Evolutionary conservation across 495 filamentous ascomycete species (phyloP).

Genomic region (Polyplosphaeria fusca): DNA sequence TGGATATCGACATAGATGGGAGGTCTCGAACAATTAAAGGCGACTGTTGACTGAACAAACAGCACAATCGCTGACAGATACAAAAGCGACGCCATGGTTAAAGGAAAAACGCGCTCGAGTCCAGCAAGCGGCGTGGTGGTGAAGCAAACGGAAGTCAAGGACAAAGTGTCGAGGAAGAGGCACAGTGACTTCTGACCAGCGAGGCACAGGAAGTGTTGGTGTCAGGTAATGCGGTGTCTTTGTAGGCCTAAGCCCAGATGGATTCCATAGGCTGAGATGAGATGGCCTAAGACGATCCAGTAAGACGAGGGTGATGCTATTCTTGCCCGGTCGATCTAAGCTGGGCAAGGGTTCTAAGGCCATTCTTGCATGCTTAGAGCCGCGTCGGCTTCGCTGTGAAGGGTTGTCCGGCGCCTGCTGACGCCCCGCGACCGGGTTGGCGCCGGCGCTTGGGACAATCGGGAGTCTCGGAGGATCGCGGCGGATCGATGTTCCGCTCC

Average conservation of each 20-base stretch:
- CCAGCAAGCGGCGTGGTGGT: conserved; percentile 10
- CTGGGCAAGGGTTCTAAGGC: not conserved
- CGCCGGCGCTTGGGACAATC: conserved; percentile 17
- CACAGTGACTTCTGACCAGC: conserved; percentile 19
- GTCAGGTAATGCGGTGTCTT: conserved; percentile 22
- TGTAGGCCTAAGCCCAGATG: conserved; percentile 19
- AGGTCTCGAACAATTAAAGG: conserved; percentile 38
- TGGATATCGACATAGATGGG: conserved; percentile 43
- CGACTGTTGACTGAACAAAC: conserved; percentile 33
- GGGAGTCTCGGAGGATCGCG: conserved; percentile 2
- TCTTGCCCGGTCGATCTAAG: conserved; percentile 7
- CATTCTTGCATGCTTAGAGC: conserved; percentile 14
- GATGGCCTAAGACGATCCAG: conserved; percentile 11
- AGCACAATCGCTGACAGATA: conserved; percentile 34
- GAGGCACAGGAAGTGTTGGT: conserved; percentile 19
- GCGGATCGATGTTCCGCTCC: conserved; percentile 14
- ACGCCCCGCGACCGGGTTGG: conserved; percentile 24
- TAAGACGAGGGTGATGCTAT: conserved; percentile 29
- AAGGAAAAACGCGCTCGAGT: conserved; percentile 8
- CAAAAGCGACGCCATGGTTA: conserved; percentile 24
- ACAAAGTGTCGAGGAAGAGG: conserved; percentile 20
- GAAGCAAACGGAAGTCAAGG: conserved; percentile 1
- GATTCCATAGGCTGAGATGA: conserved; percentile 19
- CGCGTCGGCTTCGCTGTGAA: conserved; percentile 1
- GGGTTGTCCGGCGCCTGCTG: conserved; percentile 11